phyloP scores from a whole-genome alignment of 768 basidiomycete genomes.

The Tricholoma sp. region DNA sequence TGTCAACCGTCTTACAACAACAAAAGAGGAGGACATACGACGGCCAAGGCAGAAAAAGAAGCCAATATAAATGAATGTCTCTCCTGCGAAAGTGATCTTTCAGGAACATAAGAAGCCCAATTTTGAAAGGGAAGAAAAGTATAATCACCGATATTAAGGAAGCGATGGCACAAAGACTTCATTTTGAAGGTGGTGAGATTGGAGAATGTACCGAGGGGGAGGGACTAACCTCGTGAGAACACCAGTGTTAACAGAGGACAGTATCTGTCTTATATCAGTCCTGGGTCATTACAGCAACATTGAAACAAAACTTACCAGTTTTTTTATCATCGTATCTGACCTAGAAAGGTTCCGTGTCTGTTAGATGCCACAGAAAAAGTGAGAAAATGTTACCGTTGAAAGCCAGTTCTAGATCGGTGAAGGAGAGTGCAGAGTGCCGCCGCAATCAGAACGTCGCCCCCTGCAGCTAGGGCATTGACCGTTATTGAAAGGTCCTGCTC shows the following conservation, averaged over 20 bases:
- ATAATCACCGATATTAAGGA: too few relatives aligned
- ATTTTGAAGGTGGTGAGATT: too few relatives aligned
- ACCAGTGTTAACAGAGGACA: conserved; percentile 41
- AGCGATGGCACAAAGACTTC: too few relatives aligned
- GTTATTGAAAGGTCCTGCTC: conserved; percentile 33
- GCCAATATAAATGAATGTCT: too few relatives aligned
- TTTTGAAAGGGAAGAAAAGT: too few relatives aligned
- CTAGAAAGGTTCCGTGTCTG: conserved; percentile 11
- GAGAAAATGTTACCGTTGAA: conserved; percentile 27
- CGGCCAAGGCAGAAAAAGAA: too few relatives aligned
- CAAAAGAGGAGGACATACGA: too few relatives aligned
- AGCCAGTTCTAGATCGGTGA: conserved; percentile 43
- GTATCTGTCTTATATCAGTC: conserved; percentile 23
- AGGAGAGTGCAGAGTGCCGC: conserved; percentile 35
- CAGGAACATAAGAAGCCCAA: too few relatives aligned
- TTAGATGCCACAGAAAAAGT: not conserved
- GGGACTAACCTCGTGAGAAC: conserved; percentile 27
- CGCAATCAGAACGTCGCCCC: conserved; percentile 44
- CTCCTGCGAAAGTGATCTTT: too few relatives aligned
- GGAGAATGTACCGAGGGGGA: not conserved
- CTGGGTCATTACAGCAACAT: too few relatives aligned
- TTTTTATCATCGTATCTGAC: conserved; percentile 45
- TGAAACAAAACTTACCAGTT: conserved; percentile 26
- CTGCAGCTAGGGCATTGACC: conserved; percentile 41
- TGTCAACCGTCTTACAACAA: too few relatives aligned